Base-by-base conservation (phyloP, 2,329 filamentous ascomycete species). In the Penicillium sp. region DNA sequence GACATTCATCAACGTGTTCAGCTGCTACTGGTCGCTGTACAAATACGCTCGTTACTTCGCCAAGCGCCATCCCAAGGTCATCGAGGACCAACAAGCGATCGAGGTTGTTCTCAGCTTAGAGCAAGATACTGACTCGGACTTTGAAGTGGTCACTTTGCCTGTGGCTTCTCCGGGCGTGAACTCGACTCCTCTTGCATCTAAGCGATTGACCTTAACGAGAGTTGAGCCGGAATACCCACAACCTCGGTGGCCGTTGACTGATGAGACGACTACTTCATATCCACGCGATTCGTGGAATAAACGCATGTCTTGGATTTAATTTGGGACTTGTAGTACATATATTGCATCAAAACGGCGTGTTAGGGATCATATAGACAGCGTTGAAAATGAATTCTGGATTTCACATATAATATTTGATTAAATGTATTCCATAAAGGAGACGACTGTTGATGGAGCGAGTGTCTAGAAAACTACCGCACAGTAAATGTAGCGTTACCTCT, bases 31-130 rank as follows among this genome's bases (percentile, higher is more conserved):
- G 73, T 79, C 78, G 2, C 66, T 82, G 6, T 81, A 75, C 67
- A 80, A 78, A 54, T 83, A 82, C 63, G 81, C 79, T 0, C 72
- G 73, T 1, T 83, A 82, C 65, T 83, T 83, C 60, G 78, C 81
- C 9, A 75, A 75, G 40, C 75, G 80, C 17, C 82, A 83, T 59
- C 81, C 81, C 1, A 83, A 81, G 63, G 77, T 84, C 6, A 78
- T 79, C 33, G 81, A 84, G 59, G 80, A 83, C 59, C 78, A 80
- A 50, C 79, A 80, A 60, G 79, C 78, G 0, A 71, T 77, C 17
- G 74, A 69, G 10, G 65, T 76, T 19, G 68, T 73, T 9, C 58
- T 73, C 38, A 71, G 67, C 28, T 53, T 73, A 56, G 69, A 73
- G 35, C 57, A 61, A 30, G 65, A 68, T 3, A 51, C 58, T 1